Percentiles rank a stretch among this genome's conserved stretches.
phyloP scores from a whole-genome alignment of 2,329 filamentous ascomycete species.

The Calycina marina region DNA sequence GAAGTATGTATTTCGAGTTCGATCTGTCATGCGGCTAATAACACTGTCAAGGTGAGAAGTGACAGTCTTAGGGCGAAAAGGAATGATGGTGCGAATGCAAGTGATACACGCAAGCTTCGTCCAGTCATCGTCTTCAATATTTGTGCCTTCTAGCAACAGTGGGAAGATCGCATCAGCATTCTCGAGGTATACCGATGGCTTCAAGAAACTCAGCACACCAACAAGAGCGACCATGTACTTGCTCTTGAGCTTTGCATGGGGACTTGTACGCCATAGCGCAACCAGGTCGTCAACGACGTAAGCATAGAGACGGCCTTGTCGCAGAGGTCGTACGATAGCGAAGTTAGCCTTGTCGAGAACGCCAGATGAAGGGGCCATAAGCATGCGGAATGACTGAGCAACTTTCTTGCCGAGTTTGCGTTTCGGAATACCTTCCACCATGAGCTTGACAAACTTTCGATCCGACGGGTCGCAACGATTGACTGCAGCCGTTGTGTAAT shows the following conservation, averaged over 20 bases:
- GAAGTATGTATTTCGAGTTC: slow-evolving; percentile 17
- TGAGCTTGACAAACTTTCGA: slow-evolving; percentile 9
- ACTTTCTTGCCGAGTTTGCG: slow-evolving; percentile 9
- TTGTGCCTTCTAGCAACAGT: slow-evolving; percentile 15
- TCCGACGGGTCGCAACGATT: slow-evolving; percentile 11
- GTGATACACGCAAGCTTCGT: slow-evolving; percentile 15
- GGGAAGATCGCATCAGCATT: slow-evolving; percentile 12
- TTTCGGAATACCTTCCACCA: slow-evolving; percentile 13
- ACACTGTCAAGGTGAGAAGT: slow-evolving; percentile 17
- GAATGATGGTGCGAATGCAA: slow-evolving; percentile 11
- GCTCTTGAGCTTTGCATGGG: slow-evolving; percentile 6
- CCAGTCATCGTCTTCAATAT: slow-evolving; percentile 13
- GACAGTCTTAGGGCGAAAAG: slow-evolving; percentile 9
- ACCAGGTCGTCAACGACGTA: slow-evolving; percentile 9
- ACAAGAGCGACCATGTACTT: slow-evolving; percentile 19
- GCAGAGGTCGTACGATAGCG: slow-evolving; percentile 16
- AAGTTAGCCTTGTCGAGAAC: slow-evolving; percentile 19
- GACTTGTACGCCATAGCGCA: slow-evolving; percentile 6
- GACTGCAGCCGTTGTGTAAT: slow-evolving; percentile 17
- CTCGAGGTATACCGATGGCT: slow-evolving; percentile 6
- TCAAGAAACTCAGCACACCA: slow-evolving; percentile 15
- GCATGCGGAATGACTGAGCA: slow-evolving; percentile 17
- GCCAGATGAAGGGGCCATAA: slow-evolving; percentile 14
- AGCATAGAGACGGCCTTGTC: slow-evolving; percentile 13
- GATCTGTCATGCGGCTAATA: slow-evolving; percentile 18